Evolutionary conservation across 2,329 filamentous ascomycete species (phyloP).

Genomic region (Diaporthe sp.): DNA sequence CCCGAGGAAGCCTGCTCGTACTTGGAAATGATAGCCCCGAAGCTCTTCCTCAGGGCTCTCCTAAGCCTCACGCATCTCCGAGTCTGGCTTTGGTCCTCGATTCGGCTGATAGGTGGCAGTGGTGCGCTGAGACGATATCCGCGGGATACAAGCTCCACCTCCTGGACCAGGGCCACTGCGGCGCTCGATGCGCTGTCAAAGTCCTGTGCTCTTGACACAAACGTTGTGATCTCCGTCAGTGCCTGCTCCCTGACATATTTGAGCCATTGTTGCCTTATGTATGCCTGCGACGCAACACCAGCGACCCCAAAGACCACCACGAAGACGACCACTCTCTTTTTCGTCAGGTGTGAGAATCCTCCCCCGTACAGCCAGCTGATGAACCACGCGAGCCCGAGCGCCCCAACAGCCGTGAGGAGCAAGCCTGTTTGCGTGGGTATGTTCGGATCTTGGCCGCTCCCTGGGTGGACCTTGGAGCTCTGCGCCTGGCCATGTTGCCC

Average conservation of each 20-base stretch:
- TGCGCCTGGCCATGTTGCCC: constrained; percentile 47
- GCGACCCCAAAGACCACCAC: constrained; percentile 61
- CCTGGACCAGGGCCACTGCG: constrained; percentile 85
- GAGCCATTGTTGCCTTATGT: constrained; percentile 83
- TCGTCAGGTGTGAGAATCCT: constrained; percentile 63
- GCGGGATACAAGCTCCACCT: constrained; percentile 93
- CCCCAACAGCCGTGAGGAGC: constrained; percentile 69
- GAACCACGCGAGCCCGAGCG: constrained; percentile 75
- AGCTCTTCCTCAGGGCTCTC: constrained; percentile 76
- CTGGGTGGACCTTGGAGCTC: constrained; percentile 22
- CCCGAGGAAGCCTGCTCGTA: constrained; percentile 77
- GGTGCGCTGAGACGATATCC: constrained; percentile 79
- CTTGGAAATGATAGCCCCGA: constrained; percentile 75
- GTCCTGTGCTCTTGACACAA: constrained; percentile 80
- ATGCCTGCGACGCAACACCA: constrained; percentile 73
- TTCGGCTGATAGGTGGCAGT: constrained; percentile 88
- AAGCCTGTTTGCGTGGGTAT: constrained; percentile 55
- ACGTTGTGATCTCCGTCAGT: constrained; percentile 72
- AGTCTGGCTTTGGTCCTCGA: constrained; percentile 84
- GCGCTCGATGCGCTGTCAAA: constrained; percentile 83
- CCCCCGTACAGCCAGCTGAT: constrained; percentile 75
- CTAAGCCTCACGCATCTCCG: constrained; percentile 85
- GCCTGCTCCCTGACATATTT: constrained; percentile 81
- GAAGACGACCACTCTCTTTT: constrained; percentile 61
- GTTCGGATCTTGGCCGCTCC: constrained; percentile 40